phyloP scores from a whole-genome alignment of 768 basidiomycete genomes.

The Saitozyma podzolica region DNA sequence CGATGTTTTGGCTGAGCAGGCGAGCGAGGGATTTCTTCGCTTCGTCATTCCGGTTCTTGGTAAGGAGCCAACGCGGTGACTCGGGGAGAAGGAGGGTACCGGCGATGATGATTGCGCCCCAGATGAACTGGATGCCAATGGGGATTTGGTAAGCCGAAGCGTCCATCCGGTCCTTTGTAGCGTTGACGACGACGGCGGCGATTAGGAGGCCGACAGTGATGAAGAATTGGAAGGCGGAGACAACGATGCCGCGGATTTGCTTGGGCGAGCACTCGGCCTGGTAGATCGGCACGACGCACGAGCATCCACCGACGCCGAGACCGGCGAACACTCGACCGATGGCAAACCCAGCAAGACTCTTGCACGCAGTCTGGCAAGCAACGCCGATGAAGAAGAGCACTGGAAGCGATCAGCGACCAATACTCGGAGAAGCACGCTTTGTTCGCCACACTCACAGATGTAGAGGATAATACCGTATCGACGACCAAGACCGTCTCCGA shows the following conservation, averaged over 20 bases:
- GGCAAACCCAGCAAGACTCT: slow-evolving; percentile 57
- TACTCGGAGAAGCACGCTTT: neutral
- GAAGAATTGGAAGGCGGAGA: slow-evolving; percentile 75
- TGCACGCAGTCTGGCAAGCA: slow-evolving; percentile 27
- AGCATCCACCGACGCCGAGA: slow-evolving; percentile 70
- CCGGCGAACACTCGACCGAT: slow-evolving; percentile 75
- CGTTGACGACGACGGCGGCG: slow-evolving; percentile 68
- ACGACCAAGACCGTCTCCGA: no score
- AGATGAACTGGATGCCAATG: slow-evolving; percentile 65
- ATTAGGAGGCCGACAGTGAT: slow-evolving; percentile 63
- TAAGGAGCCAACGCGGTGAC: slow-evolving; percentile 8
- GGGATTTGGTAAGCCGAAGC: slow-evolving; percentile 1
- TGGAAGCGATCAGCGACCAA: neutral
- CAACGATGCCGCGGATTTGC: slow-evolving; percentile 66
- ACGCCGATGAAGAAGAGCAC: slow-evolving; percentile 32
- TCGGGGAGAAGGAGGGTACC: slow-evolving; percentile 7
- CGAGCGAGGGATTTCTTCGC: slow-evolving; percentile 1
- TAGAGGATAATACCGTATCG: slow-evolving; percentile 17
- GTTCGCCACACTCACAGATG: neutral
- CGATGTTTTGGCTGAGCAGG: slow-evolving; percentile 1
- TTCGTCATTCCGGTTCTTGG: neutral
- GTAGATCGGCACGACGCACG: slow-evolving; percentile 63
- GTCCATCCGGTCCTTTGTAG: slow-evolving; percentile 53
- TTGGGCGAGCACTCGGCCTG: slow-evolving; percentile 78
- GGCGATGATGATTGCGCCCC: slow-evolving; percentile 64